These are phyloP conservation scores for Colletotrichum karsti DNA, from an alignment of 2,329 filamentous ascomycete genomes.

Conservation along the genomic window DNA sequence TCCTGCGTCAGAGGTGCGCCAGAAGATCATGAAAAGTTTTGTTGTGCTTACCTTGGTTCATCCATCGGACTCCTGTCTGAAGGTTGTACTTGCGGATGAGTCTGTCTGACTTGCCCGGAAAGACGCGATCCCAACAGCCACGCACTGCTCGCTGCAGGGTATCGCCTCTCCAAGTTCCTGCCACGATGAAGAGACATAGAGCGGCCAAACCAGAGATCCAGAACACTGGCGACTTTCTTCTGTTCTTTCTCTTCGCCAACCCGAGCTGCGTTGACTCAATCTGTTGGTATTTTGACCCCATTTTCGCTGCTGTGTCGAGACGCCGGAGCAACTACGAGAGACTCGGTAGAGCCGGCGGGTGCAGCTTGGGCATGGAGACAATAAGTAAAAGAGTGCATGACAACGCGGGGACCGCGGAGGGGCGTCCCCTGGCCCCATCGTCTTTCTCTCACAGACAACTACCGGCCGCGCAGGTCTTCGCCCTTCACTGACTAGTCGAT, in stretches of 20 bases:
- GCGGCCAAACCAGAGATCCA: neutral
- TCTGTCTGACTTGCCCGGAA: neutral
- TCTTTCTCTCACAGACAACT: neutral
- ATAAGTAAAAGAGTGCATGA: neutral
- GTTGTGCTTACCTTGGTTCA: slow-evolving; percentile 6
- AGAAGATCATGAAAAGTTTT: neutral
- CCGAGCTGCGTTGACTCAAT: neutral
- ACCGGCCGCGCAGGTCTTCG: neutral
- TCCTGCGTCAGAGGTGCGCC: neutral
- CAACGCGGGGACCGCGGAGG: neutral
- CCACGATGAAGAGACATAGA: neutral
- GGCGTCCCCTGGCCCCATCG: neutral
- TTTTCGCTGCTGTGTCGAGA: neutral
- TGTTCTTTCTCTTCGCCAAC: neutral
- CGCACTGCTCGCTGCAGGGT: neutral
- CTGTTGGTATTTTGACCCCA: slow-evolving; percentile 7
- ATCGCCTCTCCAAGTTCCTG: neutral
- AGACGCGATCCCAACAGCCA: neutral
- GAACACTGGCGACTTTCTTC: neutral
- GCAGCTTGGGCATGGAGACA: neutral
- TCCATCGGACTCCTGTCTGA: slow-evolving; percentile 14
- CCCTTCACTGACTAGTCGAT: neutral
- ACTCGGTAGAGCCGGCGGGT: neutral
- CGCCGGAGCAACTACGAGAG: neutral
- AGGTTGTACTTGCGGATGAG: slow-evolving; percentile 8